phyloP scores from a whole-genome alignment of 345 rosid species.

The Diplotaxis tenuifolia region DNA sequence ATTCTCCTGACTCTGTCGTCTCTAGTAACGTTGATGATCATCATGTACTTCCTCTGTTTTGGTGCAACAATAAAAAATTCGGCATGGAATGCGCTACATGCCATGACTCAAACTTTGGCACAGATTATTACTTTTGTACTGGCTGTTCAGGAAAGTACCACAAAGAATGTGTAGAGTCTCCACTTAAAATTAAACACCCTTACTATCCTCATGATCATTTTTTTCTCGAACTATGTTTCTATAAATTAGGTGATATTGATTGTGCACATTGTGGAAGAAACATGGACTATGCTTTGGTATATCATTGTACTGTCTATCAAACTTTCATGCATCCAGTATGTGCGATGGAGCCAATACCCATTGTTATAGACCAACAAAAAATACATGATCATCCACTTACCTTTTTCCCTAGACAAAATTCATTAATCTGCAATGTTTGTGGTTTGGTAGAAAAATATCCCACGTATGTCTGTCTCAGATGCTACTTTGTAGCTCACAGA shows the following conservation, averaged over 20 bases:
- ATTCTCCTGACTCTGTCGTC: not conserved
- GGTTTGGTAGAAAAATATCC: not conserved
- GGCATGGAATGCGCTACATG: not conserved
- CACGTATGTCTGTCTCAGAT: not conserved
- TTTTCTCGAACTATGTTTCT: not conserved
- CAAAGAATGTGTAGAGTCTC: not conserved
- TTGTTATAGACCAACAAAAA: not conserved
- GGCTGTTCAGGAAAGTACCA: not conserved
- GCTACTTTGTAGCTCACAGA: conserved; percentile 1
- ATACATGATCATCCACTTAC: not conserved
- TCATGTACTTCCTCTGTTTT: not conserved
- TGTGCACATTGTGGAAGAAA: not conserved
- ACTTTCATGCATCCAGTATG: not conserved
- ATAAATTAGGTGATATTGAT: not conserved
- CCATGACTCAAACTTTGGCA: not conserved
- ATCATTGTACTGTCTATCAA: not conserved
- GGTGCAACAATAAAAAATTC: conserved; percentile 7
- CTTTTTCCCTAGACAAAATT: not conserved
- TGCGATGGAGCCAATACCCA: not conserved
- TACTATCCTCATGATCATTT: not conserved
- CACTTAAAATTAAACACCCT: conserved; percentile 6
- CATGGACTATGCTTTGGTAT: not conserved
- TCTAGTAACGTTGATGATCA: not conserved
- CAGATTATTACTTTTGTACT: not conserved
- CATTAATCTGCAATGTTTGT: conserved; percentile 10